phyloP scores from a whole-genome alignment of 2,329 filamentous ascomycete genomes.

The Fusarium duplospermum region DNA sequence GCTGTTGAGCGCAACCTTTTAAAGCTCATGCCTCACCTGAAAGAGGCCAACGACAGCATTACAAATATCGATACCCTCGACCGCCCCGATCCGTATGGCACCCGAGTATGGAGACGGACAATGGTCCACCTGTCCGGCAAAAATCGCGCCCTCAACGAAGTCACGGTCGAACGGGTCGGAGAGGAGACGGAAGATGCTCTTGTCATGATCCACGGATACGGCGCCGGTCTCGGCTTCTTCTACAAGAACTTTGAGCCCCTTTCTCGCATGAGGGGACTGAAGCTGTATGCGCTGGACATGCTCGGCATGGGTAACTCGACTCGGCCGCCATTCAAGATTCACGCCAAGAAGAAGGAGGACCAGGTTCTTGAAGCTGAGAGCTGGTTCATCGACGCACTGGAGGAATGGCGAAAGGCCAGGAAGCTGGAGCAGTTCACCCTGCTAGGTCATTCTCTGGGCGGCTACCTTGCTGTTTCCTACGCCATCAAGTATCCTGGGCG shows the following conservation, averaged over 20 bases:
- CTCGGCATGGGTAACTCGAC: conserved; percentile 93
- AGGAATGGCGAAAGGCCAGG: conserved; percentile 91
- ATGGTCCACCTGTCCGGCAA: conserved; percentile 88
- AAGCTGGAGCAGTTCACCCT: conserved; percentile 95
- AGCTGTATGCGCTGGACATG: conserved; percentile 93
- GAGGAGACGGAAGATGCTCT: conserved; percentile 86
- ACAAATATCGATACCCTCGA: conserved; percentile 55
- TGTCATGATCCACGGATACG: conserved; percentile 97
- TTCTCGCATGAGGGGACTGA: conserved; percentile 83
- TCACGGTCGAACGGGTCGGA: conserved; percentile 85
- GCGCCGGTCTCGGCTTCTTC: conserved; percentile 95
- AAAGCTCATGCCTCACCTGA: conserved; percentile 84
- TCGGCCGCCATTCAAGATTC: conserved; percentile 84
- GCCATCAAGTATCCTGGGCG: conserved; percentile 95
- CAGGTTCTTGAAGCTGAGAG: conserved; percentile 91
- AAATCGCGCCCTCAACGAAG: conserved; percentile 90
- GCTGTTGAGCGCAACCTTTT: conserved; percentile 90
- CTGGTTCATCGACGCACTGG: conserved; percentile 96
- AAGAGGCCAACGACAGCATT: conserved; percentile 78
- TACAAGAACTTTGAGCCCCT: conserved; percentile 97
- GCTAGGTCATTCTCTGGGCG: conserved; percentile 91
- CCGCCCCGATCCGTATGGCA: conserved; percentile 82
- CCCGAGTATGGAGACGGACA: conserved; percentile 85
- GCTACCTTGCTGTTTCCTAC: conserved; percentile 95
- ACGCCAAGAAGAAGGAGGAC: conserved; percentile 81